Evolutionary conservation across 192 early-diverging fungal genomes (phyloP).

Genomic region (Coemansia biformis): DNA sequence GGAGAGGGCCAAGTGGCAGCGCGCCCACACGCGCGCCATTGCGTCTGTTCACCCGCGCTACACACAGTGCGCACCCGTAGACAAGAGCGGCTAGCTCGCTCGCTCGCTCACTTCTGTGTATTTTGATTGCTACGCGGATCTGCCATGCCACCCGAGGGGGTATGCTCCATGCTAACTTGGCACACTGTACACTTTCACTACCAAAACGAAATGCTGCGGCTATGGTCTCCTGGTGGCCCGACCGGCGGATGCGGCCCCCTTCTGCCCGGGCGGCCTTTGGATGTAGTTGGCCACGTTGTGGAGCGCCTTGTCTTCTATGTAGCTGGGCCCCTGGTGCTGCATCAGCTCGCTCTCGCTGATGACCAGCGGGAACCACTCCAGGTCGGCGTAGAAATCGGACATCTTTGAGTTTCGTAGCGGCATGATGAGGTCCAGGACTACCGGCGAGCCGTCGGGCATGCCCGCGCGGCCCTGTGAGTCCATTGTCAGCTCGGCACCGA

Average conservation of each 20-base stretch:
- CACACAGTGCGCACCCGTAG: too few relatives aligned
- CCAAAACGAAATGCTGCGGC: background rate
- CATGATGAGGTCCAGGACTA: conserved; percentile 26
- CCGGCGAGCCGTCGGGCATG: conserved; percentile 43
- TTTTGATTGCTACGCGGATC: too few relatives aligned
- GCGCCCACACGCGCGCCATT: background rate
- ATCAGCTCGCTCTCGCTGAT: conserved; percentile 22
- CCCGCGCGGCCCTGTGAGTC: conserved; percentile 38
- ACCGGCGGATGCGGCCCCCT: conserved; percentile 9
- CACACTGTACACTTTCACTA: too few relatives aligned
- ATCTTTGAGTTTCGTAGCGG: conserved; percentile 33
- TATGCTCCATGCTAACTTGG: too few relatives aligned
- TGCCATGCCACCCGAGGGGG: too few relatives aligned
- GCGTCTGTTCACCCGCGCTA: too few relatives aligned
- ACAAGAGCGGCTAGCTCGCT: too few relatives aligned
- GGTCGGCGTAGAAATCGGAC: conserved; percentile 38
- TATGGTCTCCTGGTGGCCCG: conserved; percentile 9
- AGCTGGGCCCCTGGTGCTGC: conserved; percentile 31
- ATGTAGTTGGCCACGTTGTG: conserved; percentile 33
- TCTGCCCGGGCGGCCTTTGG: conserved; percentile 23
- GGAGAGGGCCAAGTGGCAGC: too few relatives aligned
- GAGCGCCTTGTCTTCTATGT: conserved; percentile 37
- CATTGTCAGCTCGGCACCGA: conserved; percentile 38
- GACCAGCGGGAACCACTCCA: conserved; percentile 49
- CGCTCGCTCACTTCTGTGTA: background rate